Evolutionary conservation across 345 rosid species (phyloP).

Genomic region (Pistacia vera): DNA sequence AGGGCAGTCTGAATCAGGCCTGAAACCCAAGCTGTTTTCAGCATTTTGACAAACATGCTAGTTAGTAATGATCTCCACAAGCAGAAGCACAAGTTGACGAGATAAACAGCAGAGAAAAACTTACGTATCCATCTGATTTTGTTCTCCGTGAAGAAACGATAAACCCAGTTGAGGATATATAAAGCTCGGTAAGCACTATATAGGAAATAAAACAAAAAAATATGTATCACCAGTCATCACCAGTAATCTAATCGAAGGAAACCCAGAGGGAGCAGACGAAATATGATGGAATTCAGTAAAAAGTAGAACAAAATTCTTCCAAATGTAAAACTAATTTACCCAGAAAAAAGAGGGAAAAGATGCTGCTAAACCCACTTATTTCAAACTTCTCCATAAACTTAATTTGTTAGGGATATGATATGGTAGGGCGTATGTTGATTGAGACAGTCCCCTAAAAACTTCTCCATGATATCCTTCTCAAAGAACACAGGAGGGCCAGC

Average conservation of each 20-base stretch:
- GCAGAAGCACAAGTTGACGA: neutral
- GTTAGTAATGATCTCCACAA: neutral
- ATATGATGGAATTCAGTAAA: neutral
- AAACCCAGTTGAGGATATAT: constrained; percentile 52
- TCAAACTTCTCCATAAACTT: too few relatives aligned
- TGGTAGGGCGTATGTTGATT: too few relatives aligned
- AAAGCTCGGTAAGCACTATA: constrained; percentile 47
- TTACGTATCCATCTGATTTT: constrained; percentile 43
- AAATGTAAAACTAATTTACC: neutral
- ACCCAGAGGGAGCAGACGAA: neutral
- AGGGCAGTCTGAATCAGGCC: constrained; percentile 54
- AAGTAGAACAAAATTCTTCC: neutral
- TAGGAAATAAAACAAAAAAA: neutral
- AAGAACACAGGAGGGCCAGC: too few relatives aligned
- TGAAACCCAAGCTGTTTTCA: constrained; percentile 43
- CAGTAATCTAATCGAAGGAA: neutral
- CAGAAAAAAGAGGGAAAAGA: neutral
- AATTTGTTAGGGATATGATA: too few relatives aligned
- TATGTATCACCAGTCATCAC: neutral
- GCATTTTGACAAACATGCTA: neutral
- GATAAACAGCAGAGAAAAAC: constrained; percentile 8
- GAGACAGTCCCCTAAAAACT: too few relatives aligned
- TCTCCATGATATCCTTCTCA: too few relatives aligned
- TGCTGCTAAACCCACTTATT: too few relatives aligned
- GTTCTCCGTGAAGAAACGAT: constrained; percentile 39